Evolutionary conservation across 2,329 filamentous ascomycete genomes (phyloP).

Genomic region (Tetracladium maxilliforme): DNA sequence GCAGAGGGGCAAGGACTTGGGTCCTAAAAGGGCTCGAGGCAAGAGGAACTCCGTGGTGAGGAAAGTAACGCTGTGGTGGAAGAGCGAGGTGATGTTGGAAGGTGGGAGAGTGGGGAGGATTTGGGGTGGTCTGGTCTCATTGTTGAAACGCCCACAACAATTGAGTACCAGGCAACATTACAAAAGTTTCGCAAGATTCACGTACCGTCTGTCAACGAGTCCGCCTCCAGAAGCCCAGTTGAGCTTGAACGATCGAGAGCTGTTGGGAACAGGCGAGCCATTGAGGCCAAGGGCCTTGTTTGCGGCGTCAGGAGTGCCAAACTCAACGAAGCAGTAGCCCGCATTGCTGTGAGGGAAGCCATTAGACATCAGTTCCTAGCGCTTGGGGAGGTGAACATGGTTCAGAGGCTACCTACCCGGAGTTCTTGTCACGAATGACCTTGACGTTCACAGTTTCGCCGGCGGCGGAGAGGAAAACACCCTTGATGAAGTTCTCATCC

Average conservation of each 20-base stretch:
- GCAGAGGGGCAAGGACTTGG: too few species aligned
- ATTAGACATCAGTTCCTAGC: slow-evolving; percentile 4
- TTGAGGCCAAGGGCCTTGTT: slow-evolving; percentile 85
- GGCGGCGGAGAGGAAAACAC: slow-evolving; percentile 78
- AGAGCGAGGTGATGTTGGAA: too few species aligned
- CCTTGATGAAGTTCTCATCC: slow-evolving; percentile 96
- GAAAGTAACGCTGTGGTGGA: too few species aligned
- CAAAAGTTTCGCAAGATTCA: slow-evolving; percentile 5
- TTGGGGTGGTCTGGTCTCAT: too few species aligned
- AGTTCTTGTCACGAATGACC: slow-evolving; percentile 99
- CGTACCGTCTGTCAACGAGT: slow-evolving; percentile 79
- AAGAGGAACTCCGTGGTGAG: too few species aligned
- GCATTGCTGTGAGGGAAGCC: slow-evolving; percentile 53
- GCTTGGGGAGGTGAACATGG: slow-evolving; percentile 2
- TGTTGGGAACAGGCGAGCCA: slow-evolving; percentile 83
- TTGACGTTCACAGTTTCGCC: slow-evolving; percentile 95
- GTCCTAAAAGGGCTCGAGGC: too few species aligned
- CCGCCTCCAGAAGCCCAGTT: slow-evolving; percentile 99
- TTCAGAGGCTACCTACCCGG: slow-evolving; percentile 47
- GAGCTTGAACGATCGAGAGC: slow-evolving; percentile 88
- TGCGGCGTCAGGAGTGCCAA: slow-evolving; percentile 67
- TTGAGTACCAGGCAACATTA: not conserved
- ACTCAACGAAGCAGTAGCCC: slow-evolving; percentile 98
- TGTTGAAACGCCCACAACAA: too few species aligned
- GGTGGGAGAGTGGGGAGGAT: too few species aligned